Evolutionary conservation across 2,329 filamentous ascomycete genomes (phyloP).

Genomic region (Chaetomiaceae sp.): DNA sequence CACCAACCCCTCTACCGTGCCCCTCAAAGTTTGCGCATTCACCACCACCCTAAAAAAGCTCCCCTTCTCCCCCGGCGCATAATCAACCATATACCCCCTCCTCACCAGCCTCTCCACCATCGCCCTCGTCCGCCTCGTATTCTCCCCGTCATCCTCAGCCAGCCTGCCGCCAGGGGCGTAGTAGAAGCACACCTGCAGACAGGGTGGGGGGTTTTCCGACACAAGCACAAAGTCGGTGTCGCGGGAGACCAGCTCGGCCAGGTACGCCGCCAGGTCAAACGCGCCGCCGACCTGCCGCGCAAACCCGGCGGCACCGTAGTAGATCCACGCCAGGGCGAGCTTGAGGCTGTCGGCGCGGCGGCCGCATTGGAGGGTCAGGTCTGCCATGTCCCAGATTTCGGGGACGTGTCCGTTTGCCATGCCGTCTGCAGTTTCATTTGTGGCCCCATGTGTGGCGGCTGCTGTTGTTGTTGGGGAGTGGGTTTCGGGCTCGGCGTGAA

Average conservation of each 20-base stretch:
- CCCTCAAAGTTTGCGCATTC: conserved; percentile 50
- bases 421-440: neutral
- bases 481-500: too few relatives aligned
- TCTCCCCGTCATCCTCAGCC: conserved; percentile 38
- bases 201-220: conserved; percentile 72
- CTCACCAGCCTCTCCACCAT: conserved; percentile 47
- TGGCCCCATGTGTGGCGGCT: neutral
- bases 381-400: conserved; percentile 83
- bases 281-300: conserved; percentile 64
- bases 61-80: conserved; percentile 53
- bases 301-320: conserved; percentile 77
- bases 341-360: conserved; percentile 82
- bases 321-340: conserved; percentile 82
- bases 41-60: conserved; percentile 58
- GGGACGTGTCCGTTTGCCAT: neutral
- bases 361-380: conserved; percentile 90
- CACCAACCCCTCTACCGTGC: conserved; percentile 51
- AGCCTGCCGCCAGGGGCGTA: conserved; percentile 59
- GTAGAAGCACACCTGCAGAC: conserved; percentile 94
- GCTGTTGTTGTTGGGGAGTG: neutral
- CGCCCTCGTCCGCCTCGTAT: conserved; percentile 46
- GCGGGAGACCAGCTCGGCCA: conserved; percentile 56
- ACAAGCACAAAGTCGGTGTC: conserved; percentile 65
- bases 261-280: conserved; percentile 64
- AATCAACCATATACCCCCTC: conserved; percentile 58